Base-by-base conservation (phyloP, 2,329 filamentous ascomycete genomes). In the Beauveria sp. region DNA sequence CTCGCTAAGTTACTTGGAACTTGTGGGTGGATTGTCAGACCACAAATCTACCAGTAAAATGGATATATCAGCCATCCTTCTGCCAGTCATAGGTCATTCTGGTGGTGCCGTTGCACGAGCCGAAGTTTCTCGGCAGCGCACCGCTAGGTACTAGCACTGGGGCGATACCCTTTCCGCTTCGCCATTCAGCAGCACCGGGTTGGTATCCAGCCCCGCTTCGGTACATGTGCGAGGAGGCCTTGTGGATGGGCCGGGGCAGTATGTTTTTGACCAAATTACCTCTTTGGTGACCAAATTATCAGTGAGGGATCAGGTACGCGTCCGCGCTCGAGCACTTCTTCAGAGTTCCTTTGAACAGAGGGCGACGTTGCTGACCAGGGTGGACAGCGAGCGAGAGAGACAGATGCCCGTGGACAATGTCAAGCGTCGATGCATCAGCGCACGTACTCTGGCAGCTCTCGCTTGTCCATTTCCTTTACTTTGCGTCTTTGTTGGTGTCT, bases 111-210 rank as follows among this genome's bases (percentile, higher is more conserved):
- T 31, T 46, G 48, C 31, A 14, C 18, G 22, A 57, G 53, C 60
- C 60, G 60, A 62, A 55, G 60, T 62, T 62, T 62, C 60, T 62
- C 60, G 60, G 60, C 12, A 56, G 28, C 45, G 31, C 31, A 34
- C 31, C 6, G 4, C 6, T 18, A 62, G 7, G 60, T 61, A 56
- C 34, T 24, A 2, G 18, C 24, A 43, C 31, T 6, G 45, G 7
- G 43, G 18, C 28, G 20, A 28, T 54, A 61, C 43, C 16, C 43
- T 20, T n/a, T 9, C 7, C 12, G 22, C 45, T 45, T 46, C 34
- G 26, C 60, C n/a, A 16, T 26, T 51, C n/a, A 52, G 34, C 22
- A 53, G 42, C 43, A 9, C 16, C 12, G 16, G 24, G 12, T 9
- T 28, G 31, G 60, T 62, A 57, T 16, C 18, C n/a, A 5, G 24